These are phyloP conservation scores for Dactylellina cionopaga DNA, from an alignment of 2,329 filamentous ascomycete species.

Conservation along the genomic window DNA sequence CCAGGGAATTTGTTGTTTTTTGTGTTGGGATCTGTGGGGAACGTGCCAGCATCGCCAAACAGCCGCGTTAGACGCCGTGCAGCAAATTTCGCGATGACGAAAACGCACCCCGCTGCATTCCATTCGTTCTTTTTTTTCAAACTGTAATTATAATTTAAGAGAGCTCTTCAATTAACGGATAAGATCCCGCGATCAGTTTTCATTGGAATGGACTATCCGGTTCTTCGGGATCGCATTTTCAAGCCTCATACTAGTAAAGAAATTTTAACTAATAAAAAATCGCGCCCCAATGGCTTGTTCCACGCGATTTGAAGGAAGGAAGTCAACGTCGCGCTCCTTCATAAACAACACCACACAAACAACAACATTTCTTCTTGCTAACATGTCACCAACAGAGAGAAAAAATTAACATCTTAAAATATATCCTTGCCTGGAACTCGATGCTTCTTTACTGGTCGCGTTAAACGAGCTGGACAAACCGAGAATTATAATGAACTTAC, in stretches of 20 bases:
- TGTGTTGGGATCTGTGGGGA: slow-evolving; percentile 47
- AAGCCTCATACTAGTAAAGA: neutral
- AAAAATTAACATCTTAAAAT: neutral
- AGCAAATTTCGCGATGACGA: too few species aligned
- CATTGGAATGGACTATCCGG: too few species aligned
- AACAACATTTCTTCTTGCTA: too few species aligned
- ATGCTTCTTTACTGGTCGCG: too few species aligned
- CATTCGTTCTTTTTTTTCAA: too few species aligned
- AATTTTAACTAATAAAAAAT: too few species aligned
- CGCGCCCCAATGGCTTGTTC: neutral
- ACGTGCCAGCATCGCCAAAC: slow-evolving; percentile 32
- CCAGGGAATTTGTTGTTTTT: too few species aligned
- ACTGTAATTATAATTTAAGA: too few species aligned
- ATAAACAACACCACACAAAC: slow-evolving; percentile 24
- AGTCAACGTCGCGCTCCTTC: slow-evolving; percentile 35
- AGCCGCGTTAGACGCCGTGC: slow-evolving; percentile 31
- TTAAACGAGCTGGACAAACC: too few species aligned
- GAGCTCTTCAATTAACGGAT: neutral
- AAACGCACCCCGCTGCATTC: neutral
- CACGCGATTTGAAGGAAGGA: too few species aligned
- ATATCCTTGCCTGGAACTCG: neutral
- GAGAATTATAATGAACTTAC: neutral
- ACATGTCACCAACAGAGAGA: too few species aligned
- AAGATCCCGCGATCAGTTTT: neutral
- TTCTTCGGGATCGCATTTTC: neutral